Base-by-base conservation (phyloP, 805 yeast genomes). In the Candida nanaspora region DNA sequence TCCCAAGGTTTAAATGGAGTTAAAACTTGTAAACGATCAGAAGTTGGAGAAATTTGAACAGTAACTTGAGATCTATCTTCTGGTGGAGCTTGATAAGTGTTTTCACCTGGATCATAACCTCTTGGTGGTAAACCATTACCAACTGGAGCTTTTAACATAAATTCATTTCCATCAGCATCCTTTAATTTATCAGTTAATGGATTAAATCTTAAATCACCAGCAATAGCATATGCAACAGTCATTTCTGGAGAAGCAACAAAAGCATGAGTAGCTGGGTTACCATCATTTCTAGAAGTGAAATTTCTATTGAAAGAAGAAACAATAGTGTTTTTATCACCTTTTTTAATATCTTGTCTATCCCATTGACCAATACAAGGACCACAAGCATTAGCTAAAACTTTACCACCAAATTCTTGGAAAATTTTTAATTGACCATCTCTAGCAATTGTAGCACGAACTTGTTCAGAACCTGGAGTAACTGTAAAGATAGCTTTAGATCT, bases 301-400 rank as follows among this genome's bases (percentile, higher is more conserved):
- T 91, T 91, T 76, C 98, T 84, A 79, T 91, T 91, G 77, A 89
- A 91, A 11, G 97, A 89, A 6, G 98, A 88, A 66, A 91, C 89
- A 52, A 91, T 93, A 40, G 98, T 86, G 66, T 88, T 89, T 54
- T 72, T 72, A 48, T 81, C 87, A 54, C 68, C 68, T 59, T 63
- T 63, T 55, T 63, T 55, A 46, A 85, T 76, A 59, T 86, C 95
- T 49, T 76, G 73, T 72, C 98, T 84, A 63, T 93, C 96, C 98
- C 98, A 91, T 73, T 91, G 98, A 44, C 98, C 98, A 61, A 91
- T 91, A 72, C 98, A 91, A 57, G 98, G 98, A 52, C 98, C 98
- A 75, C 98, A 91, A 18, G 98, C 98, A 63, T 91, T 91, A 41
- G 98, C 96, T 53, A 91, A 74, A 35, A 91, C 95, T 44, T 78